Evolutionary conservation across 148 eudicot species (phyloP).

Genomic region (Linanthus parryae): DNA sequence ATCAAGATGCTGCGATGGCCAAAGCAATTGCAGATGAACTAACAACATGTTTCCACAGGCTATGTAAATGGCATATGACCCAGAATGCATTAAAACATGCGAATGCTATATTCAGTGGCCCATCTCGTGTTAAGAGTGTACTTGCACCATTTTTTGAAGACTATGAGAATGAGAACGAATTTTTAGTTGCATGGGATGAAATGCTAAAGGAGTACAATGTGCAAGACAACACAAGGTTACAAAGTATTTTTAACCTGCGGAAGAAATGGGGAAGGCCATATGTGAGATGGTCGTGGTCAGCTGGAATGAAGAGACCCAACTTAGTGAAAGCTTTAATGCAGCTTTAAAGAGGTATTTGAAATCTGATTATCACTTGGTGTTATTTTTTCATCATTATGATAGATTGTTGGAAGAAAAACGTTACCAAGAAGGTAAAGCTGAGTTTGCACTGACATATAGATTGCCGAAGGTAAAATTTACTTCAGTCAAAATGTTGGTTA

Average conservation of each 20-base stretch:
- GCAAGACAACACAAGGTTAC: slow-evolving; percentile 16
- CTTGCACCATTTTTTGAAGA: slow-evolving; percentile 10
- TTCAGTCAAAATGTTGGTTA: slow-evolving; percentile 16
- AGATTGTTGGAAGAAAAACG: slow-evolving; percentile 21
- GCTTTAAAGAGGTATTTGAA: slow-evolving; percentile 19
- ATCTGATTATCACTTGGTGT: slow-evolving; percentile 9
- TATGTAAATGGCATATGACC: slow-evolving; percentile 28
- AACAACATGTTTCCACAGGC: slow-evolving; percentile 22
- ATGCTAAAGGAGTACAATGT: slow-evolving; percentile 10
- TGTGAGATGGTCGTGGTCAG: slow-evolving; percentile 10
- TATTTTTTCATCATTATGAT: slow-evolving; percentile 22
- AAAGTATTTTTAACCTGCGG: slow-evolving; percentile 11
- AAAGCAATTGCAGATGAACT: slow-evolving; percentile 10
- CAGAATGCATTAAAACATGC: slow-evolving; percentile 19
- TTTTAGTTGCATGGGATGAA: slow-evolving; percentile 15
- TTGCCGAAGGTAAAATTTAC: slow-evolving; percentile 20
- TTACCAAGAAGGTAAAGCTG: slow-evolving; percentile 19
- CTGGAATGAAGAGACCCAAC: slow-evolving; percentile 20
- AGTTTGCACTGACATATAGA: slow-evolving; percentile 15
- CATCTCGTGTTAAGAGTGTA: slow-evolving; percentile 17
- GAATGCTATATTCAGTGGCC: no score
- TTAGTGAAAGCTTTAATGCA: slow-evolving; percentile 18
- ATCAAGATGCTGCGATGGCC: slow-evolving; percentile 18
- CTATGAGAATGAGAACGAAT: slow-evolving; percentile 18
- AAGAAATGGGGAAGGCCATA: slow-evolving; percentile 29